Base-by-base conservation (phyloP, 495 filamentous ascomycete species). In the Aspergillus leporis region DNA sequence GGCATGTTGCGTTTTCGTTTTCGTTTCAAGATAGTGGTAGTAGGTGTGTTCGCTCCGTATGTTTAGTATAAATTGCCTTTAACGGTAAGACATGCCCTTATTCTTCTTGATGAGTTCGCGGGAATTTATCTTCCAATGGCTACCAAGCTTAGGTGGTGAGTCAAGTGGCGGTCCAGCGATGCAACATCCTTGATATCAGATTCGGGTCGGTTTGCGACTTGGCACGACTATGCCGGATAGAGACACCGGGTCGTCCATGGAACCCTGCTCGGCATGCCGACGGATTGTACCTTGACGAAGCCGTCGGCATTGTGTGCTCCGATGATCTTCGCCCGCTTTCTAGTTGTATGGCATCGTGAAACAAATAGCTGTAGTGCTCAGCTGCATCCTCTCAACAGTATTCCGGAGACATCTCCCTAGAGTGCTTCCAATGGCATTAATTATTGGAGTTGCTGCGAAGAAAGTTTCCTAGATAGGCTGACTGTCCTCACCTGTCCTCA, bases 221-320 rank as follows among this genome's bases (percentile, higher is more conserved):
- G 58, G 43, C 58, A 32, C 19, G 51, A 45, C 51, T 56, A 59
- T 61, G 31, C 62, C 59, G 47, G 53, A 65, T 61, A 47, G 52
- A 30, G 59, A 65, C 62, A 65, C 59, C 55, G 59, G 51, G 43
- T 34, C 22, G 13, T 23, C 32, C 46, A 31, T 25, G 16, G 0
- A n/a, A 41, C 36, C 25, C 51, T 32, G 10, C 22, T 65, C 62
- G 62, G 62, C 58, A 65, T 61, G 62, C 62, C 62, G 62, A 65
- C 43, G 21, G 34, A 10, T 13, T 14, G 46, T 34, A 5, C 43
- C 22, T 46, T 25, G 16, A 46, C 40, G 40, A 43, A 51, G 13
- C 34, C 51, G 51, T 53, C 62, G 62, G 62, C 57, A 61, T 61
- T 55, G 51, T 57, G 61, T 63, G 45, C 52, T 40, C 38, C 38